phyloP scores from a whole-genome alignment of 225 moss, liverwort and hornwort species.

The Polytrichum formosum region DNA sequence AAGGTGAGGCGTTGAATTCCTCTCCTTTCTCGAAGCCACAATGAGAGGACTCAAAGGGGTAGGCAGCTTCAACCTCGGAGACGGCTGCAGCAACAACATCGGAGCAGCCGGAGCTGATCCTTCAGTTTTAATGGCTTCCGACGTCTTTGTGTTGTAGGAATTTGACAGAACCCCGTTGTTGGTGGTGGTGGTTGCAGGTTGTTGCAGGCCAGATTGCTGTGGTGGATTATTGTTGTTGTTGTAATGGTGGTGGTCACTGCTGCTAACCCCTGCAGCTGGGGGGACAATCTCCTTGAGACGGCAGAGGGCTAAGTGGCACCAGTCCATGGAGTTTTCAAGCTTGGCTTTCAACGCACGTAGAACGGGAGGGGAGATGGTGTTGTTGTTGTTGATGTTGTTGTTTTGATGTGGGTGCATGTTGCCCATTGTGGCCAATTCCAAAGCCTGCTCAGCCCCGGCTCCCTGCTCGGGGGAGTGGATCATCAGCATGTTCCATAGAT shows the following conservation, averaged over 20 bases:
- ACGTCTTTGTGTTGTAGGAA: not conserved
- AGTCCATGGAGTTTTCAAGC: slow-evolving; percentile 21
- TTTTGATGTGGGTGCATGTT: too few species aligned
- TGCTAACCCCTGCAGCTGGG: not conserved
- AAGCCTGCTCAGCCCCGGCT: not conserved
- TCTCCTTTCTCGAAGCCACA: slow-evolving; percentile 2
- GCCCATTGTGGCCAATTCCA: not conserved
- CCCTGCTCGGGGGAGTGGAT: slow-evolving; percentile 1
- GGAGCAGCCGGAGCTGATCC: too few species aligned
- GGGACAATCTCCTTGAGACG: slow-evolving; percentile 10
- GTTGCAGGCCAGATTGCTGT: too few species aligned
- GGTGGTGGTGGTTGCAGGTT: too few species aligned
- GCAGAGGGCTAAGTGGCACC: slow-evolving; percentile 9
- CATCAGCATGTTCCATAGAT: slow-evolving; percentile 9
- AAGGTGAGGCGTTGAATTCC: slow-evolving; percentile 1
- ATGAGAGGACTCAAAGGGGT: slow-evolving; percentile 7
- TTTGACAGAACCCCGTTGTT: too few species aligned
- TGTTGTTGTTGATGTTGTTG: not conserved
- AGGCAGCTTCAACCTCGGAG: not conserved
- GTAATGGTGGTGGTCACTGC: too few species aligned
- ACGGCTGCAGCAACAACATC: not conserved
- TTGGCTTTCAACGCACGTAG: slow-evolving; percentile 7
- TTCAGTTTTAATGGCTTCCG: too few species aligned
- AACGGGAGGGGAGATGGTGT: not conserved
- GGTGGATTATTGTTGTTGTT: too few species aligned